Conservation (phyloP, 805 yeast genomes). For the Ogataea polymorpha region DNA sequence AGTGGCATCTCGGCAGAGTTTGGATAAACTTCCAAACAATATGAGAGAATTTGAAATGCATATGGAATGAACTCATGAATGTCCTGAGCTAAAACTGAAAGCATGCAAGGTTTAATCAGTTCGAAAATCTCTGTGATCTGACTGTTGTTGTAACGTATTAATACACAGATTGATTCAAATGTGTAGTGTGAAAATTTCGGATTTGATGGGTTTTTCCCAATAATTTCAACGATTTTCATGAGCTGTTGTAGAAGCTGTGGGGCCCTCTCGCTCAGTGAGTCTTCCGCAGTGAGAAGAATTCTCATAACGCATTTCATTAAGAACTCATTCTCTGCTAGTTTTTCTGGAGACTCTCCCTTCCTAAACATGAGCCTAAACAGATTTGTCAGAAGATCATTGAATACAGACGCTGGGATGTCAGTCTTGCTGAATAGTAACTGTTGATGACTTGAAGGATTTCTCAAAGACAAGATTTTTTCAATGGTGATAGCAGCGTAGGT, state of each 20-base stretch:
- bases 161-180: conserved; percentile 82
- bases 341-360: conserved; percentile 71
- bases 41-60: conserved; percentile 85
- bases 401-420: conserved; percentile 63
- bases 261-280: conserved; percentile 47
- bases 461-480: conserved; percentile 80
- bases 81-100: conserved; percentile 71
- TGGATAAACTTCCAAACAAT: conserved; percentile 62
- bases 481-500: conserved; percentile 93
- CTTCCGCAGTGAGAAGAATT: conserved; percentile 69
- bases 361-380: conserved; percentile 65
- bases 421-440: conserved; percentile 62
- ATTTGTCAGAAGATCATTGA: conserved; percentile 58
- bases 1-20: conserved; percentile 51
- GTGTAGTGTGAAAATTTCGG: conserved; percentile 89
- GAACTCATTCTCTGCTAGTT: conserved; percentile 91
- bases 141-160: conserved; percentile 49
- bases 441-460: conserved; percentile 54
- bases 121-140: conserved; percentile 42
- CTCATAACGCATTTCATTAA: conserved; percentile 87
- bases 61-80: conserved; percentile 94
- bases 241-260: conserved; percentile 59
- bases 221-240: conserved; percentile 62
- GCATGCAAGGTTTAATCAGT: conserved; percentile 61
- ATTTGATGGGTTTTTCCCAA: conserved; percentile 88